phyloP scores from a whole-genome alignment of 805 yeast species.

The Barnettozyma sucrosica region DNA sequence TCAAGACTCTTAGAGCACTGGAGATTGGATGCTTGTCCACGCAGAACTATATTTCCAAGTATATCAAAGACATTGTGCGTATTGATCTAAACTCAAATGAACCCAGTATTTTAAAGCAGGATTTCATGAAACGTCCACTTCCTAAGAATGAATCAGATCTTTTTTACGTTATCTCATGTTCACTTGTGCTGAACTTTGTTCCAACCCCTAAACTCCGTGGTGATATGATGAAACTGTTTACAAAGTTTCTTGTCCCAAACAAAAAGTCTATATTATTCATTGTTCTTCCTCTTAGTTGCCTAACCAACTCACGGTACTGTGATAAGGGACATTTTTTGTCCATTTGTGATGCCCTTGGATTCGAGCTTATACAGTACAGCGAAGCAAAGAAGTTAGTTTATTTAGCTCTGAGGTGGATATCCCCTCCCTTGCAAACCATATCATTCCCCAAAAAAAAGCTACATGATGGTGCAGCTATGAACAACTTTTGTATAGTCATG shows the following conservation, averaged over 20 bases:
- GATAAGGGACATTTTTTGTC: conserved; percentile 35
- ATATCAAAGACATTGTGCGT: conserved; percentile 33
- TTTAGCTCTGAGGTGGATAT: conserved; percentile 53
- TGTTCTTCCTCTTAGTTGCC: conserved; percentile 86
- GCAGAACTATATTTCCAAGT: conserved; percentile 53
- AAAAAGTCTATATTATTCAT: conserved; percentile 47
- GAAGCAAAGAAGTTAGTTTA: conserved; percentile 71
- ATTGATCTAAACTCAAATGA: conserved; percentile 82
- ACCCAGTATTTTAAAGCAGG: conserved; percentile 66
- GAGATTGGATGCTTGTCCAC: conserved; percentile 83
- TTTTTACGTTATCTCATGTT: conserved; percentile 71
- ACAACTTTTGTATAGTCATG: conserved; percentile 59
- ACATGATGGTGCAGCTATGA: conserved; percentile 51
- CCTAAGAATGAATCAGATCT: conserved; percentile 42
- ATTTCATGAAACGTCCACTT: conserved; percentile 72
- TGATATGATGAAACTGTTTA: conserved; percentile 61
- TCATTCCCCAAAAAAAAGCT: conserved; percentile 40
- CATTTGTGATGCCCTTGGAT: conserved; percentile 61
- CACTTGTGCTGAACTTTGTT: conserved; percentile 84
- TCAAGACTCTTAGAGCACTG: conserved; percentile 37
- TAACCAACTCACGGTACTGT: conserved; percentile 76
- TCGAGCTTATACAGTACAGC: conserved; percentile 37
- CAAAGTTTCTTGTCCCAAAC: conserved; percentile 41
- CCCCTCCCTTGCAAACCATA: conserved; percentile 14
- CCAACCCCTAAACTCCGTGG: conserved; percentile 70